Evolutionary conservation across 2,329 filamentous ascomycete species (phyloP), one percentile per base, ranked within the genome.

Genomic region (Dactylonectria macrodidyma): DNA sequence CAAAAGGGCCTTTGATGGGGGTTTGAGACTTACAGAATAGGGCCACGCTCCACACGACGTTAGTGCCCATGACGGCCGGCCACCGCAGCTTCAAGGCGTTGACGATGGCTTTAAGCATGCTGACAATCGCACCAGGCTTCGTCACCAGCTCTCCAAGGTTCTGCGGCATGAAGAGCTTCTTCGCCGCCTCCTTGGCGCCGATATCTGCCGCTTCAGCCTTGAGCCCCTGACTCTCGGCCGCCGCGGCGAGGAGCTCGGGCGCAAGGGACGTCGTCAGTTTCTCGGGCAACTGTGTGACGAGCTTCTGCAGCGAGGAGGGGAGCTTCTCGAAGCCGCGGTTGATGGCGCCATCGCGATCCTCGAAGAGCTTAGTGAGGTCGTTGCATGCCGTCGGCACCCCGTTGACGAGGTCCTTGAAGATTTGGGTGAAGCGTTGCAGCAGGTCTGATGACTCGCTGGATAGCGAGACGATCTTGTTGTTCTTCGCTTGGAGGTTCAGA

Each of bases 361-460:
- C 88, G 50, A 92, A 80, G 24, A 92, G 85, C 14, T 78, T 76
- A 3, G 85, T 90, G n/a, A 99, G 91, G 79, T 99, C 96, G 77
- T 92, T 88, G 80, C 97, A 97, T 3, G 96, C 96, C 0, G 95
- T 98, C 3, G 96, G 96, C 2, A 94, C 96, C 69, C 96, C 96
- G 78, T 95, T 95, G 76, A 96, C 89, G 16, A 98, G 88, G 79
- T 99, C 96, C 78, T 95, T 96, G 77, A 99, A 92, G 38, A 98
- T 91, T 63, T 95, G 86, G 1, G 94, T 97, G 86, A 99, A 99
- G 69, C 91, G 90, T 61, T 90, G 89, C 59, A 97, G 89, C 34
- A 97, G 87, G 70, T 94, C 92, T 68, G 94, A 91, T 0, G 94
- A 95, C 74, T 97, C 95, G 66, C 90, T 88, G n/a, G 93, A 93